Evolutionary conservation across 768 basidiomycete genomes (phyloP).

Genomic region (Trametes gibbosa): DNA sequence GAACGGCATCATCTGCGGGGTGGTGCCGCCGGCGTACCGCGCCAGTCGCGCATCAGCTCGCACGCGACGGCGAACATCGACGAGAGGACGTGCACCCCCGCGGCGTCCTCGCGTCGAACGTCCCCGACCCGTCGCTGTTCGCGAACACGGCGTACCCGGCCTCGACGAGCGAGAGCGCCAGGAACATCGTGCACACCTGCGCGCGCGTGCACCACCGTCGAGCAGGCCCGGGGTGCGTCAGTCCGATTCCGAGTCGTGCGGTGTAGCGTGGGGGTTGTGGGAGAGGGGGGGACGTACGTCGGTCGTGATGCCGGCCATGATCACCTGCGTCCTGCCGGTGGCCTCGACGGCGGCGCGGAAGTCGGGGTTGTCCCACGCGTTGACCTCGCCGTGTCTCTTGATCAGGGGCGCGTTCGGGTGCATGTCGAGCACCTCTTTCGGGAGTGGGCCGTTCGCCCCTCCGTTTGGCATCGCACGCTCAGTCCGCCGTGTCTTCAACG

Average conservation of each 20-base stretch:
- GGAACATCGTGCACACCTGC: slow-evolving; percentile 49
- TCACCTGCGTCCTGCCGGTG: slow-evolving; percentile 49
- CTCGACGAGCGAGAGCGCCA: slow-evolving; percentile 43
- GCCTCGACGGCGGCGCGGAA: slow-evolving; percentile 46
- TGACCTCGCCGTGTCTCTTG: slow-evolving; percentile 47
- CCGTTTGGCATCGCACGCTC: background rate
- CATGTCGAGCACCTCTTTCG: slow-evolving; percentile 43
- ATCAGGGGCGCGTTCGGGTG: slow-evolving; percentile 44
- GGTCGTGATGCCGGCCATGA: slow-evolving; percentile 48
- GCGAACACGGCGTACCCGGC: slow-evolving; percentile 49
- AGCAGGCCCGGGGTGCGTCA: too few relatives aligned
- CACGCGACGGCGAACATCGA: slow-evolving; percentile 43
- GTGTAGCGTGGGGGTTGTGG: background rate
- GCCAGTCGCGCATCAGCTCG: slow-evolving; percentile 54
- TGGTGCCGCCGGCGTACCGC: slow-evolving; percentile 45
- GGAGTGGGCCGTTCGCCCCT: slow-evolving; percentile 51
- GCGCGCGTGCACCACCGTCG: background rate
- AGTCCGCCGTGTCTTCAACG: background rate
- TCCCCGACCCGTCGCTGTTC: slow-evolving; percentile 47
- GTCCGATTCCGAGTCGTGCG: background rate
- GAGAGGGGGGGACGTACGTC: slow-evolving; percentile 34
- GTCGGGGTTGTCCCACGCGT: slow-evolving; percentile 51
- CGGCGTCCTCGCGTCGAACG: slow-evolving; percentile 37
- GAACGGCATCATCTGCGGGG: slow-evolving; percentile 41
- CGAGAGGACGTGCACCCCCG: slow-evolving; percentile 45